A percentile compares a stretch with the other conserved stretches of the same genome.
phyloP scores from a whole-genome alignment of 345 rosid genomes.

The Ceriops zippeliana region DNA sequence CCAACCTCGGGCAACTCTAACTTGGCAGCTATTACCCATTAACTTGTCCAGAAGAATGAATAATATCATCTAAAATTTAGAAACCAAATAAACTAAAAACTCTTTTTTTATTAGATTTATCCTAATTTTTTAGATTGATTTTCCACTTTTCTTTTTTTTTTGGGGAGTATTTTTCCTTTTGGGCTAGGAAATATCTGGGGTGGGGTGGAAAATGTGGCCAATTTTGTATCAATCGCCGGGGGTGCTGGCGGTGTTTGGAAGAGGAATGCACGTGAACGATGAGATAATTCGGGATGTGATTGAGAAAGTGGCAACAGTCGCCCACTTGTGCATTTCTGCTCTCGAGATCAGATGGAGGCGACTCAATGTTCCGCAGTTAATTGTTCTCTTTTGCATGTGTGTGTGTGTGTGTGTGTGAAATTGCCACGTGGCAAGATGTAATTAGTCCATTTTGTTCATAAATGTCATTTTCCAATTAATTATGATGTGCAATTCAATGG shows the following conservation, averaged over 20 bases:
- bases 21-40: not conserved
- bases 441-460: conserved; percentile 21
- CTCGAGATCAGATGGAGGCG: not conserved
- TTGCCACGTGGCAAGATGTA: conserved; percentile 26
- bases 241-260: conserved; percentile 1
- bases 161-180: too few relatives aligned
- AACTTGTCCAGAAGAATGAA: not conserved
- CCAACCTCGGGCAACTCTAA: too few relatives aligned
- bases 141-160: too few relatives aligned
- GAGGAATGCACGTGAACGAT: conserved; percentile 7
- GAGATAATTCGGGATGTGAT: too few relatives aligned
- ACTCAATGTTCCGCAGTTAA: not conserved
- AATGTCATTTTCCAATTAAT: conserved; percentile 1
- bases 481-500: not conserved
- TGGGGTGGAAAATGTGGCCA: not conserved
- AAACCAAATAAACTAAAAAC: not conserved
- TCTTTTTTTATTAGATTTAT: not conserved
- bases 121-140: too few relatives aligned
- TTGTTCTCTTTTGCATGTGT: not conserved
- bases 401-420: not conserved
- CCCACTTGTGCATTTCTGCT: not conserved
- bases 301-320: not conserved
- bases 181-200: not conserved
- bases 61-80: not conserved
- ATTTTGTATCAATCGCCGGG: not conserved